Evolutionary conservation across 208 protist species (phyloP), one percentile per base, ranked within the genome.

Genomic region (Trypanosoma melophagium): DNA sequence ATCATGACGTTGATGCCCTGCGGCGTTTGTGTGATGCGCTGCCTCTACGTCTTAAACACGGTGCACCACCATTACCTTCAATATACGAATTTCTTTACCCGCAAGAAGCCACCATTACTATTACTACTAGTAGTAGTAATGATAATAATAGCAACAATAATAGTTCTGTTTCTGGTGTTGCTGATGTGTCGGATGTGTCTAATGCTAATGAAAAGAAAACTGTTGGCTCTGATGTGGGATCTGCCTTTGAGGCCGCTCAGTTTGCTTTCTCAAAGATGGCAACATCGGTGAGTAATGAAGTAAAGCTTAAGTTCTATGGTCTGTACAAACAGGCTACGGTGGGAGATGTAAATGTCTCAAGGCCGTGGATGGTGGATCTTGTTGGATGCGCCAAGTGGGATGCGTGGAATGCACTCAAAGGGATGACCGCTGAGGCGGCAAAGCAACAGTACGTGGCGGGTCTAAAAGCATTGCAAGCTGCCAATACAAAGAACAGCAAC

Each of bases 361-460:
- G 78, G 60, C 88, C 91, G 17, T 93, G 88, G 81, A 47, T 85
- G n/a, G 87, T 93, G 73, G 89, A 94, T 65, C 57, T 66, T 65
- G 83, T 84, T n/a, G 89, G 87, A 0, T 66, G 82, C 7, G 90
- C 90, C 22, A 98, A 97, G 81, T 98, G 92, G 90, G 90, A 96
- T 7, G 92, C 93, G 60, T 98, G 95, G 93, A 86, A 86, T 25
- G 70, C 69, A 69, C 64, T 81, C 49, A 90, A 94, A 56, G 93
- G 92, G 21, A 94, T 94, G 79, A 86, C 74, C 41, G 60, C 55
- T 49, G 72, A 83, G 10, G 91, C 95, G 8, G 95, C 95, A 22
- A 96, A 93, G 81, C 74, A 77, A 45, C 75, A 80, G 51, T 98
- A 98, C 53, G 70, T 94, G 5, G 81, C 21, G 40, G 51, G 88